Base-by-base conservation (phyloP, 305 asterid genomes). In the Fraxinus platypoda region DNA sequence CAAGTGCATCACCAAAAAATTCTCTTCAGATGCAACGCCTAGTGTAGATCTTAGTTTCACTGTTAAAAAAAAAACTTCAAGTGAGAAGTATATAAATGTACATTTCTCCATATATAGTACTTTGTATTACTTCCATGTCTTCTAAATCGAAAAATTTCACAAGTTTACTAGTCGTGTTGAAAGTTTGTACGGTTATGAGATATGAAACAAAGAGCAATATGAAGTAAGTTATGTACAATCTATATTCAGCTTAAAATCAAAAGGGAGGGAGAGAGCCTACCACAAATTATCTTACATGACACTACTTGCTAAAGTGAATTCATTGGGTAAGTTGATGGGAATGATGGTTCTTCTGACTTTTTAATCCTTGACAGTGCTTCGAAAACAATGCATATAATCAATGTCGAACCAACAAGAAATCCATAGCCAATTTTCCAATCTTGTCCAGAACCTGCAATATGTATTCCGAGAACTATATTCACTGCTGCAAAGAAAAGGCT, bases 361-460 rank as follows among this genome's bases (percentile, higher is more conserved):
- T 87, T 88, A 68, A 91, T 88, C 74, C 93, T 85, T 1, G 87
- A 87, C 90, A 93, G 76, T 49, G 88, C 85, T 85, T 95, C 99
- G 13, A 90, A 85, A 83, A 93, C 86, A 49, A 94, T 80, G 46
- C 90, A 90, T 35, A 82, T 80, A 33, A 89, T 38, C 89, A 95
- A 76, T 8, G 82, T 78, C 1, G 83, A 79, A 43, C 93, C 93
- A 8, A 95, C 88, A 30, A 94, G 86, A 83, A 95, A 87, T 35
- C 97, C 99, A 12, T 90, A 94, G 12, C 95, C 93, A 17, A 90
- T 90, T 82, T 88, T 90, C 98, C 98, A 93, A 12, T 88, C 85
- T 38, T 74, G 80, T 62, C 89, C 98, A 31, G 92, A 92, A 8
- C 86, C 92, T 57, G 91, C 97, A 38, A 90, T 87, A 77, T 92